A percentile compares a stretch with the other conserved stretches of the same genome.
These are phyloP conservation scores for Rhodotorula mucilaginosa DNA, from an alignment of 1,284 basidiomycete genomes.

Conservation along the genomic window DNA sequence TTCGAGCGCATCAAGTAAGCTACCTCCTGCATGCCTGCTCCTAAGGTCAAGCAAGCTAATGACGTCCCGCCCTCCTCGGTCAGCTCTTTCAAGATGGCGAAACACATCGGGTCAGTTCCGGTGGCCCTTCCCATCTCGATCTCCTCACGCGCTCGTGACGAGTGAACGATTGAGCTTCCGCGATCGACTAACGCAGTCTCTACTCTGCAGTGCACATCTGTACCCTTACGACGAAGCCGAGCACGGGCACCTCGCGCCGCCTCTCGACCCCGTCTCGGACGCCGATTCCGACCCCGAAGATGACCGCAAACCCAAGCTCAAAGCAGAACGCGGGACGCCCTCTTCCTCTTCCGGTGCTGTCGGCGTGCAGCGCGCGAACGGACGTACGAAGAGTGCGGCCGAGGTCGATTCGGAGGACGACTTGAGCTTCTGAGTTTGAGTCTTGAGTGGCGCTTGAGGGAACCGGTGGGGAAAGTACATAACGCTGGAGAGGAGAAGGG, in stretches of 20 bases:
- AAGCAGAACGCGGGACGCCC: background rate
- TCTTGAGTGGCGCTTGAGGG: too few species aligned
- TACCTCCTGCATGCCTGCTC: too few species aligned
- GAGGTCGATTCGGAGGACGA: slow-evolving; percentile 3
- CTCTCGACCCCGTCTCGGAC: background rate
- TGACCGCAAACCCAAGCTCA: background rate
- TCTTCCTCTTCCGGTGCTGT: background rate
- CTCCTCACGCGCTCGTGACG: too few species aligned
- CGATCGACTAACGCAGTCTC: too few species aligned
- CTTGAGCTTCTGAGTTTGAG: too few species aligned
- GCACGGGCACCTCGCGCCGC: slow-evolving; percentile 16
- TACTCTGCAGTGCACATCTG: slow-evolving; percentile 17
- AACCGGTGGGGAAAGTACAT: too few species aligned
- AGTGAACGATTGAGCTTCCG: too few species aligned
- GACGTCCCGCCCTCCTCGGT: too few species aligned
- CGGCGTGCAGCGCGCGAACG: background rate
- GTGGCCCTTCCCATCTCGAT: background rate
- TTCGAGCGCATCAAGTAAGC: slow-evolving; percentile 21
- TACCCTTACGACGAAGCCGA: slow-evolving; percentile 21
- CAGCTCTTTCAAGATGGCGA: slow-evolving; percentile 28
- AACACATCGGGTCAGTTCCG: slow-evolving; percentile 11
- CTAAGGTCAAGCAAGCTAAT: too few species aligned
- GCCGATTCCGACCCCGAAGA: slow-evolving; percentile 7
- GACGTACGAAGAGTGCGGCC: background rate
- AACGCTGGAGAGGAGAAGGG: too few species aligned